A percentile compares a stretch with the other conserved stretches of the same genome.
Conservation (phyloP, 257 asterid genomes). For the Fraxinus pennsylvanica region DNA sequence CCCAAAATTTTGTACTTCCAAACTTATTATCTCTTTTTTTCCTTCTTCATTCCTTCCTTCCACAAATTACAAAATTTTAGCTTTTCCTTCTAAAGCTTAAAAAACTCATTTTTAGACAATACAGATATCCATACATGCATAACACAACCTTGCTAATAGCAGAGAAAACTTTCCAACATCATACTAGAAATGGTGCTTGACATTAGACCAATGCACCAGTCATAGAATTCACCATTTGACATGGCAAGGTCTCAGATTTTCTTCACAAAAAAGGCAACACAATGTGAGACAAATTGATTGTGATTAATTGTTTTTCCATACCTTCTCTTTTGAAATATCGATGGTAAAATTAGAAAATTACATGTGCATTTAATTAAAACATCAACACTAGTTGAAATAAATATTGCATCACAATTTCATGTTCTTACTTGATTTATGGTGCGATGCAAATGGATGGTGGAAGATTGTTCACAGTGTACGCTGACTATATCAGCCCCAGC, state of each 20-base stretch:
- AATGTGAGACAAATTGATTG: background rate
- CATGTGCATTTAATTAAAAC: background rate
- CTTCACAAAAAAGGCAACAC: background rate
- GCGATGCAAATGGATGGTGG: slow-evolving; percentile 98
- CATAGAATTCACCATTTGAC: background rate
- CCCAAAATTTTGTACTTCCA: background rate
- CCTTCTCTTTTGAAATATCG: background rate
- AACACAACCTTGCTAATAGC: background rate
- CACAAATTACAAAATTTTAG: background rate
- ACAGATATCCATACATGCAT: background rate
- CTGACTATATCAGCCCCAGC: slow-evolving; percentile 99
- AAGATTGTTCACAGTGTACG: slow-evolving; percentile 93
- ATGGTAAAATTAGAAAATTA: background rate
- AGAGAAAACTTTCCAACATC: background rate
- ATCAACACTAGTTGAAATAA: background rate
- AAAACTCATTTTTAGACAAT: background rate
- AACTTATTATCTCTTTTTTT: background rate
- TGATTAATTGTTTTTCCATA: background rate
- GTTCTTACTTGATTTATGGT: slow-evolving; percentile 81
- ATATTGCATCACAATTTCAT: background rate
- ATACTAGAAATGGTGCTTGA: background rate
- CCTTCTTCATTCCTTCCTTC: background rate
- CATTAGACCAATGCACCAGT: background rate
- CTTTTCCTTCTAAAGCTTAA: background rate
- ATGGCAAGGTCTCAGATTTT: background rate